phyloP scores from a whole-genome alignment of 2,329 filamentous ascomycete genomes.

The Fusarium mundagurra region DNA sequence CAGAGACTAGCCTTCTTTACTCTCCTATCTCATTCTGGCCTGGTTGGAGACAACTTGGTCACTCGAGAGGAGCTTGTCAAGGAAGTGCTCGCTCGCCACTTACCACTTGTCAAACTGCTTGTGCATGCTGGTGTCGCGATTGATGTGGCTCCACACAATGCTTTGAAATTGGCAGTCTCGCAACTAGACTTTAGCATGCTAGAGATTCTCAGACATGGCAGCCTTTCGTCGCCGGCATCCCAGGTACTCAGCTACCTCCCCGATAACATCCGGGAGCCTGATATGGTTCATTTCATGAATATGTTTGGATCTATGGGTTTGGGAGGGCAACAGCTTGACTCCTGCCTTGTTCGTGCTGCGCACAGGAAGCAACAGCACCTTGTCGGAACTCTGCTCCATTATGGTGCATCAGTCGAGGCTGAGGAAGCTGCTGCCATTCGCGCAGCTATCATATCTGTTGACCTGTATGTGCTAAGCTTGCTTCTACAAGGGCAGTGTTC shows the following conservation, averaged over 20 bases:
- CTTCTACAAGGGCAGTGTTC: background rate
- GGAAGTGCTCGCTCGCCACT: background rate
- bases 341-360: background rate
- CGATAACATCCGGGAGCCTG: background rate
- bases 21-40: background rate
- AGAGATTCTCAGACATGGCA: background rate
- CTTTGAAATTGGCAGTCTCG: background rate
- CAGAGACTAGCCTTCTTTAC: background rate
- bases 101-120: background rate
- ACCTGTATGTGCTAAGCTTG: background rate
- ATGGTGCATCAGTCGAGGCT: constrained; percentile 5
- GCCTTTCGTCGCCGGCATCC: background rate
- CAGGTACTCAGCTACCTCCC: background rate
- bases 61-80: constrained; percentile 9
- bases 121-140: background rate
- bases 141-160: background rate
- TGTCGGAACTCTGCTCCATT: background rate
- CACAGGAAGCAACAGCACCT: background rate
- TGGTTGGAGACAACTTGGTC: background rate
- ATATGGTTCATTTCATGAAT: background rate
- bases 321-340: background rate
- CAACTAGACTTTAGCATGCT: constrained; percentile 1
- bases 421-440: background rate
- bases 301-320: constrained; percentile 5
- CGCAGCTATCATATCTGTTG: background rate